Evolutionary conservation across 108 stramenopile species (phyloP), one percentile per base, ranked within the genome.

Genomic region (Pseudonitzschia pungens): DNA sequence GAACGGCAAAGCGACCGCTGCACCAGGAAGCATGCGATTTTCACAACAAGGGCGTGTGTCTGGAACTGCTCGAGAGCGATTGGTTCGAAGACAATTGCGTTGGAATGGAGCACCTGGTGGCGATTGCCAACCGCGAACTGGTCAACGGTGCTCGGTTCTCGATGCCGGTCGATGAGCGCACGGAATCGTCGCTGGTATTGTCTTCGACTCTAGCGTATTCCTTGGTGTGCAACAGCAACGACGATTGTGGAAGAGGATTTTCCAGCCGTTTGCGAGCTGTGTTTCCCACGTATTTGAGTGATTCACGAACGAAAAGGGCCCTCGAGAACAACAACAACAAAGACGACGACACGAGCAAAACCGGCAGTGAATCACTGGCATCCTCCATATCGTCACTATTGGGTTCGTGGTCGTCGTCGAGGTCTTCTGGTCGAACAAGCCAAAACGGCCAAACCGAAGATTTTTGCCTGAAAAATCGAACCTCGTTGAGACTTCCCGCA

Each of bases 1-100:
- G 22, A 55, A 9, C 54, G 26, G 22, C 21, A 55, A 21, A 48
- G 45, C 45, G 2, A 48, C 45, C 16, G 45, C 45, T 10, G 10
- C 45, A 48, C 45, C 45, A 48, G 14, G 45, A 48, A 48, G 14
- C 45, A 2, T 20, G 21, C 54, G 54, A 55, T 24, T 22, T 10
- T 20, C 54, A 55, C 54, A 55, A 55, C 54, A 62, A 42, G 29
- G 15, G 22, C 16, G 16, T 62, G 2, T 62, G 60, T 62, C 0
- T 62, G 4, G 36, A 33, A 62, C 0, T 62, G n/a, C 16, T 62
- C 6, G 0, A 41, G 40, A 62, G 60, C 36, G 60, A 41, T 6
- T 33, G 60, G 29, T 62, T 40, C n/a, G 60, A 62, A 10, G 60
- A 62, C n/a, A 62, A 62, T 40, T 62, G 31, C 36, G 14, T 62